These are phyloP conservation scores for Penicillium paxilli DNA, from an alignment of 495 filamentous ascomycete species.

Conservation along the genomic window DNA sequence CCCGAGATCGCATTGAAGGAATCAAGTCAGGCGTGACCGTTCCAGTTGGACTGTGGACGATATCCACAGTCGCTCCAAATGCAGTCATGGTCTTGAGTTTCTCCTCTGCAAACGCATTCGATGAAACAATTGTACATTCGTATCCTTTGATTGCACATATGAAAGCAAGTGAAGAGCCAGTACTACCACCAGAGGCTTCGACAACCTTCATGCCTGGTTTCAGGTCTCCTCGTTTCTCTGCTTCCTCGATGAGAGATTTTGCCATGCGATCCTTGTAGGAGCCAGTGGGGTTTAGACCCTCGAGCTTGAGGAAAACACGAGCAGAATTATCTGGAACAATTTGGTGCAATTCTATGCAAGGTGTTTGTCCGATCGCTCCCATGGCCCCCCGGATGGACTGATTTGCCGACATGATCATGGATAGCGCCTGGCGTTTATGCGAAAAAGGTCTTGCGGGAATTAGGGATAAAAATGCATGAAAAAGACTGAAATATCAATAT, in stretches of 20 bases:
- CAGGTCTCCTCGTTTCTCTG: constrained; percentile 11
- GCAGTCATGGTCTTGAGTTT: constrained; percentile 15
- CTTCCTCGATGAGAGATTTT: constrained; percentile 15
- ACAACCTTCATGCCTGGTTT: constrained; percentile 16
- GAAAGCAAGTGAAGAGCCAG: constrained; percentile 13
- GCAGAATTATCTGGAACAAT: constrained; percentile 4
- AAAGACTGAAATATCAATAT: background rate
- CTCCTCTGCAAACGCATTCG: constrained; percentile 14
- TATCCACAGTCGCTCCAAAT: constrained; percentile 9
- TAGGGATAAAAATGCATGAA: background rate
- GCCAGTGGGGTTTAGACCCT: constrained; percentile 15
- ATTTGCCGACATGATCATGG: background rate
- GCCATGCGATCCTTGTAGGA: constrained; percentile 22
- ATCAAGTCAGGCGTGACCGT: constrained; percentile 9
- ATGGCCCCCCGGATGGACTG: background rate
- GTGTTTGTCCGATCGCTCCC: constrained; percentile 1
- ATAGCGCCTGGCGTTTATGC: background rate
- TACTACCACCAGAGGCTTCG: constrained; percentile 19
- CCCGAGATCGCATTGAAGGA: constrained; percentile 3
- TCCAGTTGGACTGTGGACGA: constrained; percentile 6
- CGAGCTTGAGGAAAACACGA: constrained; percentile 14
- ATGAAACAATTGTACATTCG: constrained; percentile 8
- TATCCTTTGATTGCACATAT: constrained; percentile 15
- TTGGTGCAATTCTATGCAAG: constrained; percentile 3
- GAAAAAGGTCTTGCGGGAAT: no score